Percentiles rank a stretch among this genome's conserved stretches.
phyloP scores from a whole-genome alignment of 768 basidiomycete genomes.

The Termitomyces sp. region DNA sequence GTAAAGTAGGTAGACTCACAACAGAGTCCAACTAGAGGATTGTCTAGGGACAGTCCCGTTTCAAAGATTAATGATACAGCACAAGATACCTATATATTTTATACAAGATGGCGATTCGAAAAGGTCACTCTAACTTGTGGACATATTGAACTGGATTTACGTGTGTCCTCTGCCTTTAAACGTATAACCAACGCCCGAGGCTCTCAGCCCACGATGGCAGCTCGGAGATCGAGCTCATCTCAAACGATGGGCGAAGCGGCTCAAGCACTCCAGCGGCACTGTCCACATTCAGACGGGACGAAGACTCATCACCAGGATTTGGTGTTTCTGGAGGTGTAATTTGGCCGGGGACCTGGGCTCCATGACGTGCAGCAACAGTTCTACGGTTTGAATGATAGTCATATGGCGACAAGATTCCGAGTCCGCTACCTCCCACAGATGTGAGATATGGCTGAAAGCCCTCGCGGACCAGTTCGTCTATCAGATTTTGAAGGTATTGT shows the following conservation, averaged over 20 bases:
- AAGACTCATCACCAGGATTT: conserved; percentile 22
- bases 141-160: background rate
- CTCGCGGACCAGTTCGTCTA: conserved; percentile 51
- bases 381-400: conserved; percentile 35
- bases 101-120: background rate
- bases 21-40: background rate
- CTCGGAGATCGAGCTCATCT: conserved; percentile 33
- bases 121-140: background rate
- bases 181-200: conserved; percentile 61
- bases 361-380: conserved; percentile 18
- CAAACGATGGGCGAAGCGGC: conserved; percentile 40
- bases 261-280: conserved; percentile 20
- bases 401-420: conserved; percentile 77
- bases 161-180: conserved; percentile 26
- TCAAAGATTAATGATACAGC: background rate
- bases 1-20: background rate
- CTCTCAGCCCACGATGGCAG: conserved; percentile 50
- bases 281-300: conserved; percentile 17
- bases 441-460: conserved; percentile 86
- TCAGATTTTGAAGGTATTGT: conserved; percentile 52
- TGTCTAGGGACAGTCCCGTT: background rate
- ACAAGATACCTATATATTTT: background rate
- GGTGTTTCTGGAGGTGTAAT: conserved; percentile 51
- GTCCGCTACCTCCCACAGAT: conserved; percentile 88
- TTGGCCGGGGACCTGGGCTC: conserved; percentile 28